phyloP scores from a whole-genome alignment of 202 grass and related monocot genomes.

The Carex sylvatica region DNA sequence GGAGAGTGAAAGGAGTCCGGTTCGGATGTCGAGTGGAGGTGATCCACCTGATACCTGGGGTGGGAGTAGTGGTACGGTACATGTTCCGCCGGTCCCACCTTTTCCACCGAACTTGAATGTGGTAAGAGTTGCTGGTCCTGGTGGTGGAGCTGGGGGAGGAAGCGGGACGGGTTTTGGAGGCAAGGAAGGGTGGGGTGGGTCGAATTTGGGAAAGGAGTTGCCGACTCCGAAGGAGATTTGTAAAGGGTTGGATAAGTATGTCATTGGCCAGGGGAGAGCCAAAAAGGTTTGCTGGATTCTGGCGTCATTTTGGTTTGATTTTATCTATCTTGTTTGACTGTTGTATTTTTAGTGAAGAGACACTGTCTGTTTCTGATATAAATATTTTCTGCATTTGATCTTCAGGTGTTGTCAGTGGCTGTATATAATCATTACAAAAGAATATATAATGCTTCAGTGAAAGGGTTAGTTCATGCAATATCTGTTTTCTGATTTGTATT shows the following conservation, averaged over 20 bases:
- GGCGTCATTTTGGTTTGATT: not conserved
- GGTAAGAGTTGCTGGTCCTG: conserved; percentile 59
- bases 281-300: conserved; percentile 66
- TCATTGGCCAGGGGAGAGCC: conserved; percentile 86
- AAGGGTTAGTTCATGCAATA: conserved; percentile 67
- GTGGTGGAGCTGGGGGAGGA: conserved; percentile 42
- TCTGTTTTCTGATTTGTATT: conserved; percentile 27
- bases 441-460: conserved; percentile 73
- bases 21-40: conserved; percentile 52
- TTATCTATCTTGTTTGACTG: not conserved
- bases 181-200: conserved; percentile 88
- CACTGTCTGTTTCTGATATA: not conserved
- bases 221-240: conserved; percentile 95
- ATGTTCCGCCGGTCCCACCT: conserved; percentile 73
- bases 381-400: conserved; percentile 22
- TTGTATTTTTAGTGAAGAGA: not conserved
- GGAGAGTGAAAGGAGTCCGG: conserved; percentile 31
- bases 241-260: conserved; percentile 87
- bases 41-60: conserved; percentile 54
- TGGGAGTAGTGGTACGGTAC: conserved; percentile 54
- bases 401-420: conserved; percentile 91
- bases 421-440: conserved; percentile 99
- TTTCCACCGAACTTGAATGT: conserved; percentile 87
- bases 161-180: conserved; percentile 45
- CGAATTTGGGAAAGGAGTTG: conserved; percentile 85